Evolutionary conservation across 2,329 filamentous ascomycete genomes (phyloP).

Genomic region (Hortaea werneckii): DNA sequence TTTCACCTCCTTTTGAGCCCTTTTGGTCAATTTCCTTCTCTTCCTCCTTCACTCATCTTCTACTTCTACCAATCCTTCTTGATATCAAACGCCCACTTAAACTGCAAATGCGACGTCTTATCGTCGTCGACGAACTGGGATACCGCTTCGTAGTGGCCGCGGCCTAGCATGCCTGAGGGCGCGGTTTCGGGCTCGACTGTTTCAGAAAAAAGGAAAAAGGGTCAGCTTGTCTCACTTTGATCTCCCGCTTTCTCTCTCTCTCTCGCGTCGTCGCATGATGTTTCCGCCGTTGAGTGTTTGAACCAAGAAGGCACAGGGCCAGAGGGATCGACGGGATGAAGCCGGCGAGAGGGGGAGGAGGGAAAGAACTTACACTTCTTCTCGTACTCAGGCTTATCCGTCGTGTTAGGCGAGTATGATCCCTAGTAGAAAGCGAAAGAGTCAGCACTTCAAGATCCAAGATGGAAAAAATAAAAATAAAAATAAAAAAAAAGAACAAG

Average conservation of each 20-base stretch:
- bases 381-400: constrained; percentile 71
- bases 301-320: background rate
- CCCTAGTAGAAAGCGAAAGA: constrained; percentile 47
- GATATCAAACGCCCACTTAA: constrained; percentile 95
- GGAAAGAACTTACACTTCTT: constrained; percentile 72
- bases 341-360: background rate
- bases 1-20: no score
- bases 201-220: background rate
- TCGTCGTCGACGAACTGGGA: constrained; percentile 95
- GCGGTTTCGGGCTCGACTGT: constrained; percentile 85
- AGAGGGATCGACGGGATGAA: background rate
- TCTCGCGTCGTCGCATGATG: background rate
- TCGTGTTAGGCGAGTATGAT: constrained; percentile 86
- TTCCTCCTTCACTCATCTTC: no score
- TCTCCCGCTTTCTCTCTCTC: background rate
- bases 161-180: constrained; percentile 78
- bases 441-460: background rate
- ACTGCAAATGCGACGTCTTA: constrained; percentile 77
- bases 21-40: no score
- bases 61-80: constrained; percentile 79
- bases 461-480: background rate
- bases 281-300: background rate
- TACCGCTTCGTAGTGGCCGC: constrained; percentile 79
- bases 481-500: background rate
- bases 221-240: no score